Percentiles rank a stretch among this genome's conserved stretches.
phyloP scores from a whole-genome alignment of 805 yeast species.

The Myxozyma mucilagina region DNA sequence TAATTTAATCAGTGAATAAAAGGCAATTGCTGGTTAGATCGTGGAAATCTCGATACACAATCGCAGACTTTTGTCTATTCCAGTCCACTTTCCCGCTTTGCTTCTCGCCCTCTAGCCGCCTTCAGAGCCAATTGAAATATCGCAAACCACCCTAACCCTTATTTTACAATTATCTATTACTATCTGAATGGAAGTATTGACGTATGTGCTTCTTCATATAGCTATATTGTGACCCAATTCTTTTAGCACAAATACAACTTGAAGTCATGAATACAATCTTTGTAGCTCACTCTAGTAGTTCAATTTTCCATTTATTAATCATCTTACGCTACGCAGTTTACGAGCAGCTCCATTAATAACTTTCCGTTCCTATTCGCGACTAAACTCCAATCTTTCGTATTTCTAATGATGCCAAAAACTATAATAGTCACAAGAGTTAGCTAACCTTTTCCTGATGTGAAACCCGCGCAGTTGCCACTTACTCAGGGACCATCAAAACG shows the following conservation, averaged over 20 bases:
- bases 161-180: background rate
- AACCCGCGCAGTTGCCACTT: background rate
- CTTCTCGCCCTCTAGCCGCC: background rate
- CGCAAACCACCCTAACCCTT: background rate
- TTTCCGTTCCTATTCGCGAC: too few species aligned
- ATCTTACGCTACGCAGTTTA: background rate
- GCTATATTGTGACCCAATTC: too few species aligned
- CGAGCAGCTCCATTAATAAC: too few species aligned
- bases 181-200: background rate
- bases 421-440: background rate
- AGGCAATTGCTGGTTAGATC: background rate
- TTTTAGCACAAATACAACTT: too few species aligned
- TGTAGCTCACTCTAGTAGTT: background rate
- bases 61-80: background rate
- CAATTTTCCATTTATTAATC: background rate
- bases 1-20: background rate
- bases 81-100: background rate
- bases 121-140: slow-evolving; percentile 5
- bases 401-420: slow-evolving; percentile 27
- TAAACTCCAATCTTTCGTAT: background rate
- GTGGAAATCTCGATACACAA: background rate
- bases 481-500: slow-evolving; percentile 81
- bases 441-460: background rate
- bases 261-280: too few species aligned
- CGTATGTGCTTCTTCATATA: too few species aligned